Percentiles rank a stretch among this genome's conserved stretches.
phyloP scores from a whole-genome alignment of 495 filamentous ascomycete species.

The Pyronema domesticum region DNA sequence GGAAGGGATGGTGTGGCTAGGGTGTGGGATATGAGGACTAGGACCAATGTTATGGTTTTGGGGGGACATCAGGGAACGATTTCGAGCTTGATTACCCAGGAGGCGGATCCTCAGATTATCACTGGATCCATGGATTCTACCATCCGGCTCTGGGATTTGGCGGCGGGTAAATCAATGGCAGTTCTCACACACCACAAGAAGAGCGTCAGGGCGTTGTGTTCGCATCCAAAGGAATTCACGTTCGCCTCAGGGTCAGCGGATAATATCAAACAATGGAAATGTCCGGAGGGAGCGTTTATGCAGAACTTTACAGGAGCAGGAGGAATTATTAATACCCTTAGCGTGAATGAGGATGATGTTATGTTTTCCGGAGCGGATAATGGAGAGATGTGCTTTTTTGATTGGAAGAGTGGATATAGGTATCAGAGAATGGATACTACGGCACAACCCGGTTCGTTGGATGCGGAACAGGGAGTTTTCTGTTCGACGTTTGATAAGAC shows the following conservation, averaged over 20 bases:
- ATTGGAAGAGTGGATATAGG: slow-evolving; percentile 91
- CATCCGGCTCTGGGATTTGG: slow-evolving; percentile 88
- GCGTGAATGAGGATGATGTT: slow-evolving; percentile 86
- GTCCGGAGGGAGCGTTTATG: slow-evolving; percentile 96
- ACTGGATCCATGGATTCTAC: slow-evolving; percentile 79
- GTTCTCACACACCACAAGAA: slow-evolving; percentile 98
- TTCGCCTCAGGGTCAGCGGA: slow-evolving; percentile 82
- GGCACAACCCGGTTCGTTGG: slow-evolving; percentile 82
- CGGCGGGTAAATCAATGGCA: slow-evolving; percentile 88
- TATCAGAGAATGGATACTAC: slow-evolving; percentile 78
- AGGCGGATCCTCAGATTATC: slow-evolving; percentile 92
- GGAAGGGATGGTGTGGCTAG: slow-evolving; percentile 85
- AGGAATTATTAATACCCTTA: slow-evolving; percentile 84
- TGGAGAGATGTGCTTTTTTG: slow-evolving; percentile 93
- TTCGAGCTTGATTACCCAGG: slow-evolving; percentile 77
- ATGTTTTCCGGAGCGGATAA: slow-evolving; percentile 88
- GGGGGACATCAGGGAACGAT: slow-evolving; percentile 79
- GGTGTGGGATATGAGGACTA: slow-evolving; percentile 97
- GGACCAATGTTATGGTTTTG: slow-evolving; percentile 87
- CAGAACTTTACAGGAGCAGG: slow-evolving; percentile 98
- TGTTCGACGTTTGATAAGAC: slow-evolving; percentile 78
- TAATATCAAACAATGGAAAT: slow-evolving; percentile 99
- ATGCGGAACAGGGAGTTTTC: slow-evolving; percentile 90
- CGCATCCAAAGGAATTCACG: slow-evolving; percentile 87
- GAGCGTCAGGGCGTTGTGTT: slow-evolving; percentile 67